These are phyloP conservation scores for Penicillium longicatenatum DNA, from an alignment of 495 filamentous ascomycete species.

Conservation along the genomic window DNA sequence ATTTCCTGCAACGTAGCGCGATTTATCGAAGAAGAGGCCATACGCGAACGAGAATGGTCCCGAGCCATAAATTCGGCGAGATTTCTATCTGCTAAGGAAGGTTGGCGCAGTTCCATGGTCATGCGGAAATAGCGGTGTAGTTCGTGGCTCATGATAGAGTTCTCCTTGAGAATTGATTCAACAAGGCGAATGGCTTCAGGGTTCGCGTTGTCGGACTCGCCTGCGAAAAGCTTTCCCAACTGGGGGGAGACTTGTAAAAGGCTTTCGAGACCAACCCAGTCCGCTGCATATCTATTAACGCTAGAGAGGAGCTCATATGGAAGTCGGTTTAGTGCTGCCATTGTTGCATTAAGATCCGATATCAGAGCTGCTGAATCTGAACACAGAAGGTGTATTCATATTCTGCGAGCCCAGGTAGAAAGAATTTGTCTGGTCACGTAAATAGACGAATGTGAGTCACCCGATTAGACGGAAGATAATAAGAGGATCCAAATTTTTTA, in stretches of 20 bases:
- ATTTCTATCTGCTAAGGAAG: neutral
- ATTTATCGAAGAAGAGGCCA: neutral
- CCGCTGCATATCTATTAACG: neutral
- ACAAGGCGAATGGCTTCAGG: neutral
- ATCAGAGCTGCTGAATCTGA: neutral
- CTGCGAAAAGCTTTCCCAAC: neutral
- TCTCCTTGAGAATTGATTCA: neutral
- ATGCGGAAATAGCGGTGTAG: neutral
- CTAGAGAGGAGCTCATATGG: neutral
- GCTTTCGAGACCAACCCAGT: neutral
- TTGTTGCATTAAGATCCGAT: neutral
- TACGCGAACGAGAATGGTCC: neutral
- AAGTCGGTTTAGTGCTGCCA: neutral
- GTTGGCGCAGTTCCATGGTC: neutral
- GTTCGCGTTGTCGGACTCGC: neutral
- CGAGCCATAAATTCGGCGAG: neutral
- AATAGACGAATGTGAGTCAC: too few species aligned
- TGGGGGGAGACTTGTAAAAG: neutral
- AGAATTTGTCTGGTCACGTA: too few species aligned
- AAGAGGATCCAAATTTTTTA: too few species aligned
- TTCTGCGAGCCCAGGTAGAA: too few species aligned
- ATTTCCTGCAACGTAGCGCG: neutral
- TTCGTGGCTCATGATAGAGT: neutral
- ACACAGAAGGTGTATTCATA: neutral
- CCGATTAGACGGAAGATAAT: too few species aligned